phyloP scores from a whole-genome alignment of 495 filamentous ascomycete species.

The Penicillium arizonense region DNA sequence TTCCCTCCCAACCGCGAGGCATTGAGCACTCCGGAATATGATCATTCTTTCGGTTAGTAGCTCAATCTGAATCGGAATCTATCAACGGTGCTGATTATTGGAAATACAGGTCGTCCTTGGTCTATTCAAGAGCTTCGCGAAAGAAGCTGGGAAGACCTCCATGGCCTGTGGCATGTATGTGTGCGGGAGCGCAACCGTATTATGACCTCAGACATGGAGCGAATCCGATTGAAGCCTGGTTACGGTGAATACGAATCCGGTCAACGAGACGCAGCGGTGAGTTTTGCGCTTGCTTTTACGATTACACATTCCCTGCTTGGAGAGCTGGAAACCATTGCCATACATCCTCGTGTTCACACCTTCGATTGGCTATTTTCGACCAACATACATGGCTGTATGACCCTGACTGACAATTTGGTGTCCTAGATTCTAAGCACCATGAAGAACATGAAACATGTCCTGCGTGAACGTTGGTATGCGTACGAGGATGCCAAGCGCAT shows the following conservation, averaged over 20 bases:
- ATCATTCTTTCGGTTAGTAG: conserved; percentile 59
- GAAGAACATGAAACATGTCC: conserved; percentile 73
- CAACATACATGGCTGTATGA: too few relatives aligned
- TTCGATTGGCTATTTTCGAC: background rate
- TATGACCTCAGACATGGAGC: conserved; percentile 70
- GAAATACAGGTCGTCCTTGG: conserved; percentile 69
- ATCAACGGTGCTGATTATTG: conserved; percentile 14
- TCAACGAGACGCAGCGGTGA: conserved; percentile 60
- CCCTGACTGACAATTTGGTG: conserved; percentile 14
- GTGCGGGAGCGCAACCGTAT: conserved; percentile 89
- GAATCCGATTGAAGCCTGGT: conserved; percentile 58
- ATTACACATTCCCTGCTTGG: background rate
- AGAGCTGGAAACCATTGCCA: background rate
- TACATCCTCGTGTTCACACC: background rate
- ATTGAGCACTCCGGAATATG: conserved; percentile 66
- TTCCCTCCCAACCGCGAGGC: conserved; percentile 66
- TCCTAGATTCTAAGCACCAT: conserved; percentile 68
- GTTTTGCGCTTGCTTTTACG: conserved; percentile 18
- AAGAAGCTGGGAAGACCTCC: conserved; percentile 93
- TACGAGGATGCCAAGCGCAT: conserved; percentile 80
- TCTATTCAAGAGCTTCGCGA: conserved; percentile 79
- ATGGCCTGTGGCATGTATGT: conserved; percentile 93
- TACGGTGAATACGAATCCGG: conserved; percentile 66
- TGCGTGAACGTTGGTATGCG: conserved; percentile 86
- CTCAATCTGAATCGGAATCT: background rate